Conservation (phyloP, 441 rosid species). For the Pelargonium cotyledonis region DNA sequence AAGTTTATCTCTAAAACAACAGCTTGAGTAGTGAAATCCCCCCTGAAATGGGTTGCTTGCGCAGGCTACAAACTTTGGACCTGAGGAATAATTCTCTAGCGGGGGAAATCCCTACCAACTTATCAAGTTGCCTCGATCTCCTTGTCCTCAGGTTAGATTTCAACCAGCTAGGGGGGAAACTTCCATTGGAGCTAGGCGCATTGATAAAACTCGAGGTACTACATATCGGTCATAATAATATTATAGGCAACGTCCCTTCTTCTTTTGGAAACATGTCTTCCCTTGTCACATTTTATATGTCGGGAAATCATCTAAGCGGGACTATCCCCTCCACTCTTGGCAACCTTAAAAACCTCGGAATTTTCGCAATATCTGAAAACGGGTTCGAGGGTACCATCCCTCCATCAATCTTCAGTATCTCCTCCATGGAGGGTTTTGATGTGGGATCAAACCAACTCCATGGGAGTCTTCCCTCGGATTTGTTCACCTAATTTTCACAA, state of each 20-base stretch:
- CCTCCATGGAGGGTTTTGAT: background rate
- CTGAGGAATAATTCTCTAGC: conserved; percentile 9
- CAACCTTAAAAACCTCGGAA: conserved; percentile 3
- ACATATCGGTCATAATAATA: background rate
- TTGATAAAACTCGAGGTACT: conserved; percentile 4
- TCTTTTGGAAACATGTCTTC: conserved; percentile 24
- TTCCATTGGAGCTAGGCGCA: conserved; percentile 6
- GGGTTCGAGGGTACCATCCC: conserved; percentile 24
- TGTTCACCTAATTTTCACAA: conserved; percentile 16
- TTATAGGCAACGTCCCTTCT: conserved; percentile 19
- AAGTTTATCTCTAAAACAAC: no score
- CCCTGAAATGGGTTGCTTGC: background rate
- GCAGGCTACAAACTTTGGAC: background rate
- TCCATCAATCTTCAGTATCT: conserved; percentile 23
- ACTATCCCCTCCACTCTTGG: conserved; percentile 23
- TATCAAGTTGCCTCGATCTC: conserved; percentile 9
- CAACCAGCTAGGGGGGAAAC: conserved; percentile 1
- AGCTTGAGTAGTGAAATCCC: no score
- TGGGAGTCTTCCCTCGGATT: conserved; percentile 20
- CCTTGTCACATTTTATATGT: background rate
- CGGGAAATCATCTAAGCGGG: conserved; percentile 19
- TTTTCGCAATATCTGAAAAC: conserved; percentile 9
- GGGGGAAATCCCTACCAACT: conserved; percentile 13
- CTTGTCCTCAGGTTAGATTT: background rate
- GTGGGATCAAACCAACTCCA: conserved; percentile 9